phyloP scores from a whole-genome alignment of 495 filamentous ascomycete species.

The Xylona heveae region DNA sequence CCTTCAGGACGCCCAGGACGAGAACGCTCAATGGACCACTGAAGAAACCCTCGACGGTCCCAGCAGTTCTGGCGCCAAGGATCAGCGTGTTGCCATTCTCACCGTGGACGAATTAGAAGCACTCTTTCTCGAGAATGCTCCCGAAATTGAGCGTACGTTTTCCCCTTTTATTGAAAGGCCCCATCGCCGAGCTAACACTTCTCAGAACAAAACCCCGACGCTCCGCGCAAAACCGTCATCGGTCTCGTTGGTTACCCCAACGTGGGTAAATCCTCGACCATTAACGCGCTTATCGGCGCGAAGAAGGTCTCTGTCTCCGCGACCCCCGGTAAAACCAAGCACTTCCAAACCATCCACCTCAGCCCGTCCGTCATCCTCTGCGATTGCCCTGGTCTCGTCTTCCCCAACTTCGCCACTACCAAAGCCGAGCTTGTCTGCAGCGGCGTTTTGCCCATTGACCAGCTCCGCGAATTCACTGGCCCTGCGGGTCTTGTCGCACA shows the following conservation, averaged over 20 bases:
- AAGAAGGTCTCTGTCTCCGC: constrained; percentile 98
- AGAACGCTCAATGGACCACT: constrained; percentile 15
- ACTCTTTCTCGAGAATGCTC: constrained; percentile 61
- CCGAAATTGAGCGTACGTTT: constrained; percentile 27
- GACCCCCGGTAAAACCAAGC: constrained; percentile 96
- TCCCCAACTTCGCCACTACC: constrained; percentile 87
- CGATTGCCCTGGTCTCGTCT: constrained; percentile 97
- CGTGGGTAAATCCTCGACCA: constrained; percentile 68
- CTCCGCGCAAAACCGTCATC: constrained; percentile 47
- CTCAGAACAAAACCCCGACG: constrained; percentile 16
- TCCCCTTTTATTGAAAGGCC: neutral
- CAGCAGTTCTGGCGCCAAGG: too few relatives aligned
- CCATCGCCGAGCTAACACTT: neutral
- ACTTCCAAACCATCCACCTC: constrained; percentile 96
- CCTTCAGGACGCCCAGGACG: constrained; percentile 18
- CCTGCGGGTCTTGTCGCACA: constrained; percentile 72
- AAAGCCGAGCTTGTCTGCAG: constrained; percentile 94
- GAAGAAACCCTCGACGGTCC: too few relatives aligned
- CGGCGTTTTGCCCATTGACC: constrained; percentile 91
- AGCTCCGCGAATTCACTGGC: constrained; percentile 84
- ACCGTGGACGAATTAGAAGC: constrained; percentile 82
- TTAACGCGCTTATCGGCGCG: constrained; percentile 91
- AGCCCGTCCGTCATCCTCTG: constrained; percentile 77
- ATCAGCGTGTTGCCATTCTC: constrained; percentile 30
- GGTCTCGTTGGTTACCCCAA: constrained; percentile 73